Evolutionary conservation across 2,329 filamentous ascomycete genomes (phyloP).

Genomic region (Leptographium radiaticola): DNA sequence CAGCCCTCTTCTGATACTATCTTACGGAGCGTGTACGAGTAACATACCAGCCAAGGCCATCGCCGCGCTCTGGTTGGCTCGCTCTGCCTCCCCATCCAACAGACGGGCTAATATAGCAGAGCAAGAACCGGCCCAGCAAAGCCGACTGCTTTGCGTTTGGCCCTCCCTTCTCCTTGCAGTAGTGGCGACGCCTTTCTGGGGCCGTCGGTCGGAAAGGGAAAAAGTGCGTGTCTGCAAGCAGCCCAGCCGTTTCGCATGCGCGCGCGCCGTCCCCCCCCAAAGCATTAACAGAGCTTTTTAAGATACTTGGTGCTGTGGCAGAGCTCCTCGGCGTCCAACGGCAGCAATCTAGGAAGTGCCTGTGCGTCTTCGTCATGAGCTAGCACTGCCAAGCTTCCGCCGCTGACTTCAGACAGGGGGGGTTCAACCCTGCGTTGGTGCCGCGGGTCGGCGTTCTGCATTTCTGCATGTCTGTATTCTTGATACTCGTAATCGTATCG

Average conservation of each 20-base stretch:
- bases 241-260: too few relatives aligned
- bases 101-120: neutral
- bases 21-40: too few relatives aligned
- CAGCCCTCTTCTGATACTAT: too few relatives aligned
- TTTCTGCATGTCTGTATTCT: neutral
- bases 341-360: neutral
- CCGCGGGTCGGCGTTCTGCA: neutral
- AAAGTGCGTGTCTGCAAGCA: neutral
- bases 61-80: neutral
- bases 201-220: neutral
- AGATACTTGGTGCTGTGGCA: too few relatives aligned
- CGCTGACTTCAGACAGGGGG: neutral
- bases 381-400: neutral
- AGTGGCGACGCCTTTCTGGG: slow-evolving; percentile 2
- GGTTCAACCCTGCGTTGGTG: neutral
- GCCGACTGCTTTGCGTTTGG: neutral
- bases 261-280: too few relatives aligned
- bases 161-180: slow-evolving; percentile 3
- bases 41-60: neutral
- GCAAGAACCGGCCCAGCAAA: neutral
- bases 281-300: too few relatives aligned
- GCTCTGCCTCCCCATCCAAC: neutral
- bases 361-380: neutral
- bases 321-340: too few relatives aligned
- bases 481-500: too few relatives aligned